Percentiles rank a stretch among this genome's conserved stretches.
phyloP scores from a whole-genome alignment of 805 yeast species.

The Saccharomycopsis fibuligera region DNA sequence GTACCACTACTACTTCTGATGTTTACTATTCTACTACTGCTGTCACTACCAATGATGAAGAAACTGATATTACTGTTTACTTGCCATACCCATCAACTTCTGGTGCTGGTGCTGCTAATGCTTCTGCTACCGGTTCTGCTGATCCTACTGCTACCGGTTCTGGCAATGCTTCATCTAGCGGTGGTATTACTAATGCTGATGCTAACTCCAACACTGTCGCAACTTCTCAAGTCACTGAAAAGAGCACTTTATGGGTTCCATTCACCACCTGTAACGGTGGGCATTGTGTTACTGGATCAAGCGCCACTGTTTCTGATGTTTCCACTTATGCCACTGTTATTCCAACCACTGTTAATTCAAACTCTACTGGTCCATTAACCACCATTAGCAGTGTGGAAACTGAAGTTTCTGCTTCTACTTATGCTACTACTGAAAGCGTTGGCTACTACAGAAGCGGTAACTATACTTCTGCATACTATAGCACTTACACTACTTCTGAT shows the following conservation, averaged over 20 bases:
- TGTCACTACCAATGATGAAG: constrained; percentile 16
- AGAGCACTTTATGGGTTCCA: constrained; percentile 10
- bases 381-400: constrained; percentile 5
- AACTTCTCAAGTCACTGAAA: constrained; percentile 7
- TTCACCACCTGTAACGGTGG: constrained; percentile 11
- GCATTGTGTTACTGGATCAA: constrained; percentile 17
- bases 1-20: constrained; percentile 20
- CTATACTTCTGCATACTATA: constrained; percentile 5
- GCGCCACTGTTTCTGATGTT: constrained; percentile 14
- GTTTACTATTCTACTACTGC: constrained; percentile 18
- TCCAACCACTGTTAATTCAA: constrained; percentile 5
- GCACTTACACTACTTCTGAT: constrained; percentile 10
- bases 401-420: constrained; percentile 10
- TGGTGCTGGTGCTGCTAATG: not conserved
- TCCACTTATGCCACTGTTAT: constrained; percentile 18
- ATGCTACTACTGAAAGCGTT: constrained; percentile 10
- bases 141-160: constrained; percentile 1
- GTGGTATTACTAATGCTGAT: not conserved
- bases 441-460: constrained; percentile 12
- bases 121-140: not conserved
- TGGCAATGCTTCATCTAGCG: constrained; percentile 4
- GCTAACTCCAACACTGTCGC: not conserved
- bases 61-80: constrained; percentile 19
- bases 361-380: constrained; percentile 1
- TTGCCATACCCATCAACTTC: constrained; percentile 15